Base-by-base conservation (phyloP, 2,329 filamentous ascomycete species). In the Ophiocordyceps camponoti-rufipedis region DNA sequence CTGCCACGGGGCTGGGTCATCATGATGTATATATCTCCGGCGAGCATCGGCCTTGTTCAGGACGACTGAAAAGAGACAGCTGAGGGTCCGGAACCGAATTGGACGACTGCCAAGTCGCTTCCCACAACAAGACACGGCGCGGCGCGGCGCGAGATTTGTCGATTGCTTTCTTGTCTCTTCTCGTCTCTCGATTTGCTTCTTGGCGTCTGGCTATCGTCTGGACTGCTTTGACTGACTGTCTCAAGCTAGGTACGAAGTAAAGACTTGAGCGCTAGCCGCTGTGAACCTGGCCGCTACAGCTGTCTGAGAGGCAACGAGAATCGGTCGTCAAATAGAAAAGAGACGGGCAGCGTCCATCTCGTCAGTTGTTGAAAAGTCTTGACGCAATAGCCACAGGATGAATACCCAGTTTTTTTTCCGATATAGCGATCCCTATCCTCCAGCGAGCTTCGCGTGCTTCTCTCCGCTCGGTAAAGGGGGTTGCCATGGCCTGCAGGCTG, bases 181-280 rank as follows among this genome's bases (percentile, higher is more conserved):
- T 45, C 44, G 44, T 48, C 42, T 48, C 46, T 49, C 45, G 18
- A 7, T 49, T 46, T 44, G 50, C 42, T 46, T 65, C 45, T 47
- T 65, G 61, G 67, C 62, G 68, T 80, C 75, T 81, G 31, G 79
- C 80, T 83, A 84, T 78, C 78, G 74, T 78, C 73, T 75, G 76
- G 75, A 56, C 57, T 62, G 43, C 46, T 58, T 54, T 59, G 56
- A 57, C 57, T 61, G 23, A 23, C 23, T 23, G 23, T 59, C 53
- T 61, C 63, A 64, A 64, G 63, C 78, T 83, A 82, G 75, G 73
- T 75, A 75, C 73, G 73, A 75, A 74, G 72, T 76, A 67, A 67
- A 28, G 39, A 67, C 65, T 69, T 64, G 68, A 70, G 71, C 69
- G 70, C 72, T 74, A 74, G 67, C 67, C 70, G 70, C 71, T 70